Conservation (phyloP, 2,329 filamentous ascomycete species). For the Thyridium curvatum region DNA sequence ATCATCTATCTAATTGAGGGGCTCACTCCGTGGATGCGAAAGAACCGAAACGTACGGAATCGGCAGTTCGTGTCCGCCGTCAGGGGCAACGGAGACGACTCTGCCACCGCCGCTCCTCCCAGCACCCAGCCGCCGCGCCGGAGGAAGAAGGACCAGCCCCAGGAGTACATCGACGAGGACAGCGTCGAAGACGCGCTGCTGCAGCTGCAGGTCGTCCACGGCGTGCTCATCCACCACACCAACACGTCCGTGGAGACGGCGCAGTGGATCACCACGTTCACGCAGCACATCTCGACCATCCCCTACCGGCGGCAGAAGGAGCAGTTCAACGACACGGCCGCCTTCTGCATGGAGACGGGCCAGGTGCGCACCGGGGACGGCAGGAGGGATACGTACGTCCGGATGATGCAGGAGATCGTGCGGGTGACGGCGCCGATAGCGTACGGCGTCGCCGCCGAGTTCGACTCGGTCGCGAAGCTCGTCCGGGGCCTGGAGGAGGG, state of each 20-base stretch:
- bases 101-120: slow-evolving; percentile 13
- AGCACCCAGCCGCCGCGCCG: slow-evolving; percentile 17
- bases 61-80: slow-evolving; percentile 62
- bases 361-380: slow-evolving; percentile 68
- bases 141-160: slow-evolving; percentile 31
- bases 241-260: slow-evolving; percentile 54
- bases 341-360: slow-evolving; percentile 74
- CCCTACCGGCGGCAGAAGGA: slow-evolving; percentile 59
- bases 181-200: slow-evolving; percentile 65
- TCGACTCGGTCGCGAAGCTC: slow-evolving; percentile 50
- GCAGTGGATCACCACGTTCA: slow-evolving; percentile 67
- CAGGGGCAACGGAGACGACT: slow-evolving; percentile 32
- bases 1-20: slow-evolving; percentile 70
- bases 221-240: slow-evolving; percentile 65
- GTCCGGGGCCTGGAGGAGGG: slow-evolving; percentile 49
- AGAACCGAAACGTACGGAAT: slow-evolving; percentile 62
- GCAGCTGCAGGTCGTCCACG: slow-evolving; percentile 61
- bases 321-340: slow-evolving; percentile 37
- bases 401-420: slow-evolving; percentile 70
- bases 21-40: slow-evolving; percentile 57
- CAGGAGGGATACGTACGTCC: slow-evolving; percentile 59
- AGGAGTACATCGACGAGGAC: slow-evolving; percentile 58
- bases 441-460: slow-evolving; percentile 59
- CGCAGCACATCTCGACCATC: slow-evolving; percentile 70
- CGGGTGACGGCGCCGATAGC: slow-evolving; percentile 68